Evolutionary conservation across 2,329 filamentous ascomycete species (phyloP), one percentile per base, ranked within the genome.

Genomic region (Phaeomoniella chlamydospora): DNA sequence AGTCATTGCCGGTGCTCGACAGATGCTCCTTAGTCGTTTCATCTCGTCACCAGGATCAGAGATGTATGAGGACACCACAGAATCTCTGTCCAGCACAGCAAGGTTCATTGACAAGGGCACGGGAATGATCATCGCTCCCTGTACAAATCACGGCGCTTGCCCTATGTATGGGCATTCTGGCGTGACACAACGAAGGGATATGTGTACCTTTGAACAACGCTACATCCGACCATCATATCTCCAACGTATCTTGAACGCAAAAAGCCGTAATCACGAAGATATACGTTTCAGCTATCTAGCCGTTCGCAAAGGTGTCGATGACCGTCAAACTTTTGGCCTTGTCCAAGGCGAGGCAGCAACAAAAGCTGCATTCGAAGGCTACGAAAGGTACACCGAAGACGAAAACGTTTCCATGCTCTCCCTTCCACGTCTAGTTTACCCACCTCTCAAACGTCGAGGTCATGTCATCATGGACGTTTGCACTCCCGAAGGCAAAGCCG

Each of bases 381-480:
- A 80, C 48, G 80, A 80, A n/a, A 51, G 67, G 5, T 50, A 61
- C 0, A 49, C 57, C 13, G 49, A 56, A 17, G 45, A 51, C 2
- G 38, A 29, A 16, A 34, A 42, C 2, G 40, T 26, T n/a, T 6
- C 6, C 22, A 26, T 26, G 22, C 41, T 15, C 31, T 30, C 18
- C 32, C 74, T 96, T 0, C 90, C 90, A 0, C 77, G 90, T 12
- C 63, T 78, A 17, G 67, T 98, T 31, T 65, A 87, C 17, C 74
- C 80, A 1, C 85, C 90, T 1, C 65, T 98, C 40, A 98, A 98
- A 63, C 75, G 85, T 15, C 76, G 75, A 29, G 84, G 86, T 0
- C 90, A 98, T 54, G 78, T 96, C 31, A 84, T 80, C 12, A 64
- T 98, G 17, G 90, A 98, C 52, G 55, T 96, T 2, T 98, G 90